These are phyloP conservation scores for Piper longum DNA, from an alignment of 164 flowering plant genomes.

Conservation along the genomic window DNA sequence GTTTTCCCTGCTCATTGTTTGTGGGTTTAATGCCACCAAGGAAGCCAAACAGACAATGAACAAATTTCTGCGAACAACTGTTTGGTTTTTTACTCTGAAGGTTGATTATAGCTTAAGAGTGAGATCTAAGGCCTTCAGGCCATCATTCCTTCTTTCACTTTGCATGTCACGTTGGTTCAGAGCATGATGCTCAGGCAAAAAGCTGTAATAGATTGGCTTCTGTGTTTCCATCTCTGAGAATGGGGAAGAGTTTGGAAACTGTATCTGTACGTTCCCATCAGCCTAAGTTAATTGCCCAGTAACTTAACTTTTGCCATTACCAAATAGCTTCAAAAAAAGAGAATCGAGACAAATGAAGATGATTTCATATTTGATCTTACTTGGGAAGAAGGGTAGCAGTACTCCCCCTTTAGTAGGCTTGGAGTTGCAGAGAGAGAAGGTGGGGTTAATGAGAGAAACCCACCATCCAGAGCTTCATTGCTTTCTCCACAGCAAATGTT, in stretches of 20 bases:
- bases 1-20: too few species aligned
- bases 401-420: background rate
- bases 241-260: background rate
- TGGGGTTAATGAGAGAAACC: background rate
- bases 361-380: background rate
- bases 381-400: background rate
- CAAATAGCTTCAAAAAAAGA: background rate
- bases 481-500: background rate
- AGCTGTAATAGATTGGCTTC: background rate
- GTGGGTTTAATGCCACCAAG: too few species aligned
- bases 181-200: background rate
- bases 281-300: background rate
- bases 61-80: too few species aligned
- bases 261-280: background rate
- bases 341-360: background rate
- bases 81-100: background rate
- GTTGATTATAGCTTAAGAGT: background rate
- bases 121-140: background rate
- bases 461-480: background rate
- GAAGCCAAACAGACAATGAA: too few species aligned
- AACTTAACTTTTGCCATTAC: background rate
- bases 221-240: background rate
- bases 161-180: background rate
- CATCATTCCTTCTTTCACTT: background rate
- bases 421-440: background rate